Conservation (phyloP, 176 grass and related monocot species). For the Bromus sterilis region DNA sequence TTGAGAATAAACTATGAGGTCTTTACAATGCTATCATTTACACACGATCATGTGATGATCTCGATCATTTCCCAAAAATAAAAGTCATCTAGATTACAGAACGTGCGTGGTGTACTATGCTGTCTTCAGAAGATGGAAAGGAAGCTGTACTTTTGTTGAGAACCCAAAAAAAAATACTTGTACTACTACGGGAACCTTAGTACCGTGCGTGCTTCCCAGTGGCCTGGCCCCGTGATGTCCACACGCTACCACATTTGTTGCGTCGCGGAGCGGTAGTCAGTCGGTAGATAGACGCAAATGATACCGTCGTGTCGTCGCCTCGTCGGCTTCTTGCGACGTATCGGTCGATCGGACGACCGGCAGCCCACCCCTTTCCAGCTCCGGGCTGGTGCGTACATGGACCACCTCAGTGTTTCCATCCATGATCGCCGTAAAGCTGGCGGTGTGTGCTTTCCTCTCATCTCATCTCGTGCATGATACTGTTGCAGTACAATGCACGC, state of each 20-base stretch:
- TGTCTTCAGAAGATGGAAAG: neutral
- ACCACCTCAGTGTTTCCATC: neutral
- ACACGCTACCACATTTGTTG: neutral
- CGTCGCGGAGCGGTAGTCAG: neutral
- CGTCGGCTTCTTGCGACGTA: neutral
- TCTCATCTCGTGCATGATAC: neutral
- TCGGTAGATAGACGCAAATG: neutral
- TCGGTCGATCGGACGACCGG: neutral
- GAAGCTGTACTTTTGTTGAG: neutral
- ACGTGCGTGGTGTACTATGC: neutral
- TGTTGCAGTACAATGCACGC: neutral
- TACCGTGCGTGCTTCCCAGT: neutral
- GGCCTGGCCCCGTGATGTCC: neutral
- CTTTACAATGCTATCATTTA: too few relatives aligned
- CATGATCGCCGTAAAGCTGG: neutral
- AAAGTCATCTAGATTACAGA: neutral
- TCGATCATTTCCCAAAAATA: too few relatives aligned
- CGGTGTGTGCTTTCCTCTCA: neutral
- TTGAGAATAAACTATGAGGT: too few relatives aligned
- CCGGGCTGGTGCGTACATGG: neutral
- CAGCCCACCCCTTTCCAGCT: slow-evolving; percentile 12
- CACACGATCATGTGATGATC: too few relatives aligned
- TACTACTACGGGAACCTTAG: neutral
- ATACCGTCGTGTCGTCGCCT: neutral
- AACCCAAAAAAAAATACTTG: neutral